A percentile compares a stretch with the other conserved stretches of the same genome.
Conservation (phyloP, 1,139 yeast genomes). For the Geotrichum europaeum region DNA sequence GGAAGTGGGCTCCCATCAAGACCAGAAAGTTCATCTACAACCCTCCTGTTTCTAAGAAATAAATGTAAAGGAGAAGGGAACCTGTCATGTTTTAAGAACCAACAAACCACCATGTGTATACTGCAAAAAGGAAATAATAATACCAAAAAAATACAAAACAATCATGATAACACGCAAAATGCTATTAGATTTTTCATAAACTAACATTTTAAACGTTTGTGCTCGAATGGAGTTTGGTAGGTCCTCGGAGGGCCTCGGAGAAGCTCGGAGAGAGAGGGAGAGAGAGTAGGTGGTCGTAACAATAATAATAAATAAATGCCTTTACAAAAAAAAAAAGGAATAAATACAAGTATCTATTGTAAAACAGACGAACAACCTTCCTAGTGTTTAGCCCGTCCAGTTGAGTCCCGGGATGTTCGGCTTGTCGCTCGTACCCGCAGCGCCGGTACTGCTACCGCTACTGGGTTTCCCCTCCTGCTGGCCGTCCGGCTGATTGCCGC, state of each 20-base stretch:
- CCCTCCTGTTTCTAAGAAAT: slow-evolving; percentile 69
- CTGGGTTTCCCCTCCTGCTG: background rate
- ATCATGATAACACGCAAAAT: background rate
- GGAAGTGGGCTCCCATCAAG: slow-evolving; percentile 97
- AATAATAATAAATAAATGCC: background rate
- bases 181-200: background rate
- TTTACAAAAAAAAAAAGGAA: background rate
- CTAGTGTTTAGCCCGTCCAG: slow-evolving; percentile 1
- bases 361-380: background rate
- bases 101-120: background rate
- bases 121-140: background rate
- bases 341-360: background rate
- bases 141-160: background rate
- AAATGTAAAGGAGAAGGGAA: slow-evolving; percentile 17
- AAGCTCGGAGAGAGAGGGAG: background rate
- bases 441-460: background rate
- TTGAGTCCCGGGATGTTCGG: slow-evolving; percentile 14
- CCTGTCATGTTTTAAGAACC: background rate
- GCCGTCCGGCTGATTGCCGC: background rate
- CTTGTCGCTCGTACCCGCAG: slow-evolving; percentile 1
- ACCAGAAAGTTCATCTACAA: slow-evolving; percentile 90
- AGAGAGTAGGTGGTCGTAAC: background rate
- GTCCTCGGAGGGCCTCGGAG: background rate
- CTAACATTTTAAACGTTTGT: background rate
- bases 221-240: background rate